A percentile compares a stretch with the other conserved stretches of the same genome.
Conservation (phyloP, 768 basidiomycete species). For the Lyophyllum semitale region DNA sequence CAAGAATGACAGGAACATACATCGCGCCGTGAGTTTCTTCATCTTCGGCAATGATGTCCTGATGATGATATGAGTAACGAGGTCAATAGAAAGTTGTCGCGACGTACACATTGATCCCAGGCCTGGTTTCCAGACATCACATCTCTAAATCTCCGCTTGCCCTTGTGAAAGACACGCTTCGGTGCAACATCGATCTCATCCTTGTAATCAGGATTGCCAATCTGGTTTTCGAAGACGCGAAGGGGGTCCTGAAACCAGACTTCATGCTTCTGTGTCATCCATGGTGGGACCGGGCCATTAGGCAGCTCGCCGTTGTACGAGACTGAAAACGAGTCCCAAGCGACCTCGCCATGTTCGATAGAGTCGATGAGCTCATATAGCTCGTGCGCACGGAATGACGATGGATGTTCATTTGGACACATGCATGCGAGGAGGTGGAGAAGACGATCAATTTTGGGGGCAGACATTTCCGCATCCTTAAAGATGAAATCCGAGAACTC, state of each 20-base stretch:
- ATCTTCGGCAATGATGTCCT: slow-evolving; percentile 11
- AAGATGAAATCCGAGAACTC: slow-evolving; percentile 15
- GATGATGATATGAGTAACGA: background rate
- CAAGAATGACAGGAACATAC: slow-evolving; percentile 23
- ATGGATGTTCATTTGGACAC: no score
- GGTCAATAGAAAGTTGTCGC: background rate
- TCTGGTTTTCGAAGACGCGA: background rate
- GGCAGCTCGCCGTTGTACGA: slow-evolving; percentile 25
- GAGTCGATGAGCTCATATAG: slow-evolving; percentile 27
- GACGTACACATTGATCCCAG: slow-evolving; percentile 22
- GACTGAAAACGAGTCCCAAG: slow-evolving; percentile 28
- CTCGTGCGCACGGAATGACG: slow-evolving; percentile 18
- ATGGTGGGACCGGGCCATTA: background rate
- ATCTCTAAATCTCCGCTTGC: slow-evolving; percentile 17
- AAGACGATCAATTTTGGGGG: slow-evolving; percentile 8
- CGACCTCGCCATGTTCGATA: slow-evolving; percentile 23
- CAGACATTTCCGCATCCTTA: slow-evolving; percentile 11
- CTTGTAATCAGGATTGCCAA: slow-evolving; percentile 5
- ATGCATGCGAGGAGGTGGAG: slow-evolving; percentile 10
- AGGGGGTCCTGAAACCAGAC: slow-evolving; percentile 7
- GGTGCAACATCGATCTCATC: slow-evolving; percentile 22
- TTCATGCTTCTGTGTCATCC: slow-evolving; percentile 8
- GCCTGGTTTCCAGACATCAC: slow-evolving; percentile 26
- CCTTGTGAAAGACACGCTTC: slow-evolving; percentile 15
- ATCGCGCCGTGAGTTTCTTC: slow-evolving; percentile 11